phyloP scores from a whole-genome alignment of 2,329 filamentous ascomycete species.

The Trichophyton equinum region DNA sequence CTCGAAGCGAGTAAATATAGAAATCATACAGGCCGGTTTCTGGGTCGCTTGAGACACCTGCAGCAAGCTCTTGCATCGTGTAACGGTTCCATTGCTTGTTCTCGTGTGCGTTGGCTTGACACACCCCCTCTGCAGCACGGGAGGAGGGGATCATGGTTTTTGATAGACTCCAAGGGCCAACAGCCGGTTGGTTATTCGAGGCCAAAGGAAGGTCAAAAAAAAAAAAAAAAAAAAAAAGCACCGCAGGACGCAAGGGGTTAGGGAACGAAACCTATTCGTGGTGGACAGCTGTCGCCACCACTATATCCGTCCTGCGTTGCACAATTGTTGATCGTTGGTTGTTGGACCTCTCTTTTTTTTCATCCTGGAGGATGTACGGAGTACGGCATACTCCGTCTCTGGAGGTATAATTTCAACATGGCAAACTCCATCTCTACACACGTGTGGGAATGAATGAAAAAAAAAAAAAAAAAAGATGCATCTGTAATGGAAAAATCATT shows the following conservation, averaged over 20 bases:
- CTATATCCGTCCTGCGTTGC: not conserved
- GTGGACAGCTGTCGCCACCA: not conserved
- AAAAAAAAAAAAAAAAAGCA: not conserved
- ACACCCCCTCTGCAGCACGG: not conserved
- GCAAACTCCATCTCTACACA: not conserved
- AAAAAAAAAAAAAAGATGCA: not conserved
- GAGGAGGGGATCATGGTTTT: not conserved
- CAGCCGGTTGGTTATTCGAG: not conserved
- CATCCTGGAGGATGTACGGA: not conserved
- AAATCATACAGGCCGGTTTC: not conserved
- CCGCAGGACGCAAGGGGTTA: not conserved
- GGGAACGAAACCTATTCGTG: not conserved
- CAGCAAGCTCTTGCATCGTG: not conserved
- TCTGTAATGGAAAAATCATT: not conserved
- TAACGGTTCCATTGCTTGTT: slow-evolving; percentile 1
- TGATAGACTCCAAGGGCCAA: not conserved
- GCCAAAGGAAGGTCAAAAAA: no score
- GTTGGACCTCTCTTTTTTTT: not conserved
- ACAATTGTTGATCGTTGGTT: not conserved
- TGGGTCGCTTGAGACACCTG: not conserved
- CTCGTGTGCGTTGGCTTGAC: not conserved
- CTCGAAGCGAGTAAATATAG: not conserved
- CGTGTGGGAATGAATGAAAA: not conserved
- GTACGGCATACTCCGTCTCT: not conserved
- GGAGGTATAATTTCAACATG: not conserved